These are phyloP conservation scores for Kandelia obovata DNA, from an alignment of 345 rosid species.

Conservation along the genomic window DNA sequence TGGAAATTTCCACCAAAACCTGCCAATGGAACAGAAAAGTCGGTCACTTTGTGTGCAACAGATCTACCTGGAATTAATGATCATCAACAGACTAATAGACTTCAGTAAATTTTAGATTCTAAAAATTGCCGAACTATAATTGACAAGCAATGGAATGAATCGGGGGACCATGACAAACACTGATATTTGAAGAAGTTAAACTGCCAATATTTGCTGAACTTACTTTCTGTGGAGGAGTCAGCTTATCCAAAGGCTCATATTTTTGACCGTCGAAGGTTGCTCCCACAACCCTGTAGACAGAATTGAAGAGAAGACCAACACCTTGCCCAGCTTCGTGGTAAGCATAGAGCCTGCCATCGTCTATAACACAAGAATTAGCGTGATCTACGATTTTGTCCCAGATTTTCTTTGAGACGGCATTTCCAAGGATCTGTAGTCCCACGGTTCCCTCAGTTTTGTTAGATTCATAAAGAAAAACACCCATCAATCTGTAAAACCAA, in stretches of 20 bases:
- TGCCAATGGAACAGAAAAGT: constrained; percentile 18
- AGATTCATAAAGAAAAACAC: constrained; percentile 3
- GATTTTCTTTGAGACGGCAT: constrained; percentile 35
- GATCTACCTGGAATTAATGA: background rate
- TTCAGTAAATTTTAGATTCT: background rate
- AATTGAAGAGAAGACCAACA: constrained; percentile 44
- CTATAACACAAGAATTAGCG: constrained; percentile 51
- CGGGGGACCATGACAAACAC: background rate
- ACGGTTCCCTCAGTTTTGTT: background rate
- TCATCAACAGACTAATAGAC: no score
- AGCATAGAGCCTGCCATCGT: constrained; percentile 39
- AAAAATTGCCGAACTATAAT: background rate
- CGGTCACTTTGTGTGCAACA: constrained; percentile 2
- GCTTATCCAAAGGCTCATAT: constrained; percentile 25
- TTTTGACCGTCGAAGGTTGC: constrained; percentile 38
- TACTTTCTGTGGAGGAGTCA: constrained; percentile 40
- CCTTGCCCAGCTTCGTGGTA: constrained; percentile 30
- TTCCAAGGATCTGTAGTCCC: constrained; percentile 43
- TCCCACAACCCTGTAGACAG: constrained; percentile 41
- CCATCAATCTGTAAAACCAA: background rate
- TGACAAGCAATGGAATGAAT: no score
- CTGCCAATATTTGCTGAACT: background rate
- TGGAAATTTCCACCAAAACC: constrained; percentile 42
- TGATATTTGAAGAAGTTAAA: background rate
- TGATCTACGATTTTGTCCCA: constrained; percentile 64